These are phyloP conservation scores for Physaria fendleri DNA, from an alignment of 345 rosid species.

Conservation along the genomic window DNA sequence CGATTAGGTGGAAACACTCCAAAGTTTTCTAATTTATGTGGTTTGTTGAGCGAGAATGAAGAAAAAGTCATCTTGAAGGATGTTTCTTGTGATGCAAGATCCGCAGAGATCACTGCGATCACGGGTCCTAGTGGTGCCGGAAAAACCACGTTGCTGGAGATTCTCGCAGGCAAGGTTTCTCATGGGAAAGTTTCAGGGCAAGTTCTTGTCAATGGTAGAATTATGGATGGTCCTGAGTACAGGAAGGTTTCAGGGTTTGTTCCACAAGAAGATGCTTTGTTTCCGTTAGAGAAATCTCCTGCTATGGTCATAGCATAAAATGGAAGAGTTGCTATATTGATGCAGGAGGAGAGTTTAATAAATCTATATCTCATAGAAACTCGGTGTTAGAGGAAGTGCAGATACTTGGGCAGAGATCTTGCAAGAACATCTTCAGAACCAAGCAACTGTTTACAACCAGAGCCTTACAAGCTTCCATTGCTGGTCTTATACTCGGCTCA, in stretches of 20 bases:
- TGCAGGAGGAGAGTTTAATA: slow-evolving; percentile 27
- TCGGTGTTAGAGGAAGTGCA: slow-evolving; percentile 46
- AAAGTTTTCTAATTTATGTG: slow-evolving; percentile 27
- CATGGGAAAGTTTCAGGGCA: slow-evolving; percentile 42
- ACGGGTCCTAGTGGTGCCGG: slow-evolving; percentile 97
- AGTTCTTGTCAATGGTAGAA: slow-evolving; percentile 56
- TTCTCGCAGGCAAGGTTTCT: slow-evolving; percentile 65
- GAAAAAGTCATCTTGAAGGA: slow-evolving; percentile 46
- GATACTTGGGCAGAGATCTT: slow-evolving; percentile 68
- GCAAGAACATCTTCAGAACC: slow-evolving; percentile 77
- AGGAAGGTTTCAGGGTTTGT: slow-evolving; percentile 72
- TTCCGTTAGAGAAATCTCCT: slow-evolving; percentile 46
- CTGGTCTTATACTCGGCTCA: slow-evolving; percentile 69
- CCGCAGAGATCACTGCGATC: slow-evolving; percentile 62
- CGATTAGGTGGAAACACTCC: slow-evolving; percentile 39
- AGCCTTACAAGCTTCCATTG: slow-evolving; percentile 59
- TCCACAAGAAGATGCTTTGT: slow-evolving; percentile 79
- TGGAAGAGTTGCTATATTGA: slow-evolving; percentile 19
- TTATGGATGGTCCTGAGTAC: slow-evolving; percentile 46
- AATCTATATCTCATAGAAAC: slow-evolving; percentile 37
- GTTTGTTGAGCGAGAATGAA: slow-evolving; percentile 17
- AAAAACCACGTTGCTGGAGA: slow-evolving; percentile 78
- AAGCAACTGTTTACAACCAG: slow-evolving; percentile 71
- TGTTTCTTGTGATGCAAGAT: slow-evolving; percentile 61
- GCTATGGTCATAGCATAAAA: slow-evolving; percentile 15